These are phyloP conservation scores for Carex littledalei DNA, from an alignment of 176 grass and related monocot genomes.

Conservation along the genomic window DNA sequence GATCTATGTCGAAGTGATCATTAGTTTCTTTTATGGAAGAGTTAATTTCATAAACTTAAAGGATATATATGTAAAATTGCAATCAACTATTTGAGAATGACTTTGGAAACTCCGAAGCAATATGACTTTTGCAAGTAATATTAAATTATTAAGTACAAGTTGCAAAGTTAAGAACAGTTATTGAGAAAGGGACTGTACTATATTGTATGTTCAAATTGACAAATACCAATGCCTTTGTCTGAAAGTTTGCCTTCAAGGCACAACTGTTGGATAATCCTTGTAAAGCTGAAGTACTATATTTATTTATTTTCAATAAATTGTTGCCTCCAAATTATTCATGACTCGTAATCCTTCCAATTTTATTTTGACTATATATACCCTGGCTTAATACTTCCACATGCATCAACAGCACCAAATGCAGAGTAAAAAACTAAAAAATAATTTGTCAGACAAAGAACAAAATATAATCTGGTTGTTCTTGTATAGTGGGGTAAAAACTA, in stretches of 20 bases:
- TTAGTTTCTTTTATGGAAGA: not conserved
- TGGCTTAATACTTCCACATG: too few species aligned
- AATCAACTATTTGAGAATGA: not conserved
- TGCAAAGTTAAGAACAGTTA: not conserved
- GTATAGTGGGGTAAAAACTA: too few species aligned
- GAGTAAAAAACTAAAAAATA: too few species aligned
- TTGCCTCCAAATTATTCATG: not conserved
- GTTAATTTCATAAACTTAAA: conserved; percentile 9
- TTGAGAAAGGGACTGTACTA: not conserved
- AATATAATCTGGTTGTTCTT: too few species aligned
- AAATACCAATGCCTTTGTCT: not conserved
- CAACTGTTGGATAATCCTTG: not conserved
- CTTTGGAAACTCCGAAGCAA: conserved; percentile 3
- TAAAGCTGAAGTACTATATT: not conserved
- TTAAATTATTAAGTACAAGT: not conserved
- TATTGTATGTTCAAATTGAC: conserved; percentile 6
- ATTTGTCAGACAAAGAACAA: too few species aligned
- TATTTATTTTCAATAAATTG: not conserved
- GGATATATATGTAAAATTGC: not conserved
- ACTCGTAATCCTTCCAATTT: not conserved
- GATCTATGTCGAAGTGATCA: not conserved
- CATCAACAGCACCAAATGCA: too few species aligned
- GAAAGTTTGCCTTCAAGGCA: not conserved
- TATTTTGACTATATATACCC: conserved; percentile 1
- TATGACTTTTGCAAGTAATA: not conserved